Evolutionary conservation across 352 stramenopile species (phyloP), one percentile per base, ranked within the genome.

Genomic region (Phytophthora boehmeriae): DNA sequence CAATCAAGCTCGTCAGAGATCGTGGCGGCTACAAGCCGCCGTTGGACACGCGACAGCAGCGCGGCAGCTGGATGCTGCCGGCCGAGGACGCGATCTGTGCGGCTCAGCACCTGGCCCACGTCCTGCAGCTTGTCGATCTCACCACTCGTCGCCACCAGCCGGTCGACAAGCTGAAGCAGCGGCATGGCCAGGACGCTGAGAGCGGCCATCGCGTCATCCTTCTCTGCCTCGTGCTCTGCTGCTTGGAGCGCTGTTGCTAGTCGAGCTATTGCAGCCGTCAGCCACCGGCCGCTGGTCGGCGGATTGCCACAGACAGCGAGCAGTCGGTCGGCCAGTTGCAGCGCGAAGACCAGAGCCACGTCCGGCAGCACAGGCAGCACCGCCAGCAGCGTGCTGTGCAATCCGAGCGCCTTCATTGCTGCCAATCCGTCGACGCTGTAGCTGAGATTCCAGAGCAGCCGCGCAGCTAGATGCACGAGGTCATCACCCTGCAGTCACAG

Each of bases 311-410:
- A 32, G 14, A 14, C 16, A 2, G 17, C 25, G 16, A 20, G 45
- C 22, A 74, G 25, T n/a, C 64, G 66, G 9, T 59, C 39, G 48
- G 69, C 43, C 25, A 69, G 41, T 19, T 47, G 60, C 49, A 71
- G 25, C 43, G 47, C 51, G 20, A 70, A 52, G 8, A 59, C 19
- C 11, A 62, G 60, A 27, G 42, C 30, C 17, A 46, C 43, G 8
- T 35, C 30, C 6, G 56, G 44, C 17, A 42, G 25, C 23, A 66
- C 38, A 16, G 54, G 45, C 38, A 63, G 48, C 19, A 74, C 51
- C 13, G 47, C 38, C 34, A 69, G 20, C 28, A 70, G 36, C 13
- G 46, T 50, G 32, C 66, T 53, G 11, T 43, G 32, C 3, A 58
- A 35, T n/a, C 30, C 34, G 10, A n/a, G 34, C 10, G 35, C 34